Evolutionary conservation across 2,329 filamentous ascomycete species (phyloP).

Genomic region (Xylariaceae sp.): DNA sequence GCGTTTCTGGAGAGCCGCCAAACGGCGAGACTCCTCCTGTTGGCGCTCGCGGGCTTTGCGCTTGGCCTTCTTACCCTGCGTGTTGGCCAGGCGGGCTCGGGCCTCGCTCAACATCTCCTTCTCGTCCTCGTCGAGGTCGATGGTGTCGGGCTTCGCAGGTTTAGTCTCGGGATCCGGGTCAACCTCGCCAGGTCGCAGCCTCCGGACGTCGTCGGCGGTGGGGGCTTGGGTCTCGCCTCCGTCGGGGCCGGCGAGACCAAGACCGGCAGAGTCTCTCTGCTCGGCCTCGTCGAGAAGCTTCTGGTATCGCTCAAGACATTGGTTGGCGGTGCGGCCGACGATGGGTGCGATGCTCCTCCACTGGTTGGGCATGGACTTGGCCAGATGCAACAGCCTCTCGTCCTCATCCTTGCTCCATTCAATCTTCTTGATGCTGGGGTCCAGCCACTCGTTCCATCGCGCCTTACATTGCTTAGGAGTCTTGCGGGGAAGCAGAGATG

Average conservation of each 20-base stretch:
- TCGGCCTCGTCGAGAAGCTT: conserved; percentile 95
- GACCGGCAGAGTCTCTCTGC: conserved; percentile 74
- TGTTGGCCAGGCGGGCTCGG: conserved; percentile 92
- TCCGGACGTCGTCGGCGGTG: conserved; percentile 86
- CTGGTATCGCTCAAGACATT: conserved; percentile 95
- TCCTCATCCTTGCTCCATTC: conserved; percentile 99
- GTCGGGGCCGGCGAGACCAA: conserved; percentile 80
- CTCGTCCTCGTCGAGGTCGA: conserved; percentile 97
- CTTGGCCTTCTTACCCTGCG: conserved; percentile 98
- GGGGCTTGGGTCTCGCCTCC: conserved; percentile 86
- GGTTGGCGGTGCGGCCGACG: conserved; percentile 92
- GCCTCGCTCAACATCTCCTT: conserved; percentile 99
- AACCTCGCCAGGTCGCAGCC: conserved; percentile 84
- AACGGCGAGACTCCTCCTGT: conserved; percentile 85
- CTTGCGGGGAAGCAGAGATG: conserved; percentile 93
- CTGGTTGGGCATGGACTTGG: conserved; percentile 98
- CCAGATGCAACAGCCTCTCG: conserved; percentile 92
- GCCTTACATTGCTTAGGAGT: conserved; percentile 99
- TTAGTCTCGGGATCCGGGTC: conserved; percentile 98
- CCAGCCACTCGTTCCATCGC: conserved; percentile 96
- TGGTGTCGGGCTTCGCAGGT: conserved; percentile 90
- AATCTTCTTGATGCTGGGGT: conserved; percentile 96
- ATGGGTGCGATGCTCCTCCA: conserved; percentile 98
- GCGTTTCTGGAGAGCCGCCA: conserved; percentile 90
- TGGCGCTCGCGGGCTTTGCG: conserved; percentile 93